Evolutionary conservation across 2,329 filamentous ascomycete genomes (phyloP).

Genomic region (Claviceps pazoutovae): DNA sequence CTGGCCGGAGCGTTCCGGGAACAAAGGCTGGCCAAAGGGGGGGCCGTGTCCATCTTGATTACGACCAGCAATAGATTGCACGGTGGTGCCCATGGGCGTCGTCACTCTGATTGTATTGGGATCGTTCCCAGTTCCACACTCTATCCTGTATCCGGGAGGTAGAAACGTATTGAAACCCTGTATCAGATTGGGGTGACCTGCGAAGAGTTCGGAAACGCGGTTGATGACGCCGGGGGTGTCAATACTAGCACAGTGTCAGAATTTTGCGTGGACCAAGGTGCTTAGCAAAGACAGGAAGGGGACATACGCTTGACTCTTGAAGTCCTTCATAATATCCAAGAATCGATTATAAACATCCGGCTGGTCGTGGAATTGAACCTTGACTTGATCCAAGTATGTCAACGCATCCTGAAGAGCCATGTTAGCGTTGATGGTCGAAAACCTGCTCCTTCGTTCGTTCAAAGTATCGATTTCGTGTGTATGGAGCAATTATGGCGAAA

Average conservation of each 20-base stretch:
- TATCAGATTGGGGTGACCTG: constrained; percentile 86
- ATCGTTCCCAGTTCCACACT: constrained; percentile 86
- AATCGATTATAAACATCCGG: constrained; percentile 96
- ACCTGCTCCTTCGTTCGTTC: neutral
- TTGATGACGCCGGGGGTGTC: constrained; percentile 97
- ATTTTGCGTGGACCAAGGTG: constrained; percentile 63
- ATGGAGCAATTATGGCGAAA: too few species aligned
- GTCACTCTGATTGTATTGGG: constrained; percentile 94
- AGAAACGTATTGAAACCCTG: constrained; percentile 98
- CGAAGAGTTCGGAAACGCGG: constrained; percentile 87
- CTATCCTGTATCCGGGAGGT: constrained; percentile 88
- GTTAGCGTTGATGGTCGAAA: neutral
- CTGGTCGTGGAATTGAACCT: constrained; percentile 93
- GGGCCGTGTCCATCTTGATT: constrained; percentile 29
- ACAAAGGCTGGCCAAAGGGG: constrained; percentile 27
- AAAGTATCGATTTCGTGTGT: neutral
- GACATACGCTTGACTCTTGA: constrained; percentile 87
- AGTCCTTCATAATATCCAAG: constrained; percentile 98
- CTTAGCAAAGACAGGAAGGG: neutral
- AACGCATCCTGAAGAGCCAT: constrained; percentile 48
- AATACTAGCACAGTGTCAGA: constrained; percentile 43
- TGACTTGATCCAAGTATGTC: constrained; percentile 95
- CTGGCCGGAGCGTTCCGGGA: constrained; percentile 34
- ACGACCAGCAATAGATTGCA: constrained; percentile 62
- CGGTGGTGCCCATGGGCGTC: constrained; percentile 93